These are phyloP conservation scores for Cystobasidium pallidum DNA, from an alignment of 1,284 basidiomycete species.

Conservation along the genomic window DNA sequence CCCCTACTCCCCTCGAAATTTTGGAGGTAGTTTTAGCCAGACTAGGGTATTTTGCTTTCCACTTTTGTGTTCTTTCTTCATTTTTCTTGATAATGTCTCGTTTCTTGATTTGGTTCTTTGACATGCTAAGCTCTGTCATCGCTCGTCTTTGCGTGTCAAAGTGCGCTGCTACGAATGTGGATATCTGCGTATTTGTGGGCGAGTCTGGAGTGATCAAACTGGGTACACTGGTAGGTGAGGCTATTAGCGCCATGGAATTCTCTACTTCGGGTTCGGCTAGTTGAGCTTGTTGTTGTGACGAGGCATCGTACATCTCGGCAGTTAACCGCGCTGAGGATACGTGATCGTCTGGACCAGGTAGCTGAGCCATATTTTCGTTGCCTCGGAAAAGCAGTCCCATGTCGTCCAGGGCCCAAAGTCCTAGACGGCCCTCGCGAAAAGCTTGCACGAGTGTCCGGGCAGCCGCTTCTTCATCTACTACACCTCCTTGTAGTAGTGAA, in stretches of 20 bases:
- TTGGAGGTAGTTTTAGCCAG: slow-evolving; percentile 20
- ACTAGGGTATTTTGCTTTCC: slow-evolving; percentile 37
- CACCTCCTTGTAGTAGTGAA: slow-evolving; percentile 77
- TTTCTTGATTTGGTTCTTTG: slow-evolving; percentile 51
- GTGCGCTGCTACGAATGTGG: slow-evolving; percentile 8
- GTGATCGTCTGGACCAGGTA: slow-evolving; percentile 33
- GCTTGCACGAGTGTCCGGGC: slow-evolving; percentile 78
- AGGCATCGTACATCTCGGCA: neutral
- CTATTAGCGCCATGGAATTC: slow-evolving; percentile 24
- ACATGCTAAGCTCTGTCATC: slow-evolving; percentile 40
- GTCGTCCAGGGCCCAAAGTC: slow-evolving; percentile 61
- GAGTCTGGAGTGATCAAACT: slow-evolving; percentile 29
- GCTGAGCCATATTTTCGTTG: slow-evolving; percentile 38
- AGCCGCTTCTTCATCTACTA: slow-evolving; percentile 70
- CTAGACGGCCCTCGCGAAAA: slow-evolving; percentile 73
- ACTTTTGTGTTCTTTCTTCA: slow-evolving; percentile 46
- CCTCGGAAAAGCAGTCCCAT: slow-evolving; percentile 36
- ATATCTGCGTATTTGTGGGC: slow-evolving; percentile 20
- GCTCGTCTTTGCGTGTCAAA: slow-evolving; percentile 3
- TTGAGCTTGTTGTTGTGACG: neutral
- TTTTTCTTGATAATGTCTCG: slow-evolving; percentile 45
- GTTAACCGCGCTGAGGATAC: neutral
- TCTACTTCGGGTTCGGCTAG: slow-evolving; percentile 18
- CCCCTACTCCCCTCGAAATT: slow-evolving; percentile 20
- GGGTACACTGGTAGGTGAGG: slow-evolving; percentile 5